Conservation (phyloP, 2,329 filamentous ascomycete species). For the Daldinia sp. region DNA sequence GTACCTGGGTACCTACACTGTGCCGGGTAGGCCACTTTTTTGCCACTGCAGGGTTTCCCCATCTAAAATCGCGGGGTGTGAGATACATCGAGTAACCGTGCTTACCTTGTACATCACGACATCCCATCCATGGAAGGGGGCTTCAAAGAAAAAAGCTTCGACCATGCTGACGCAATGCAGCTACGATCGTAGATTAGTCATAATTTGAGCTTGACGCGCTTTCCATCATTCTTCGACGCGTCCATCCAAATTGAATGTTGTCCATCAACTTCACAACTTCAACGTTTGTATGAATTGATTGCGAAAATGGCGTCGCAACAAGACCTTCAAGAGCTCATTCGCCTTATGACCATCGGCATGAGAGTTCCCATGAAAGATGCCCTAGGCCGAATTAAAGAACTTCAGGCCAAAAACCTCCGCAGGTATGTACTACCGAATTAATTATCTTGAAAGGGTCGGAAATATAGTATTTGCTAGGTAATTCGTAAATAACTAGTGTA, state of each 20-base stretch:
- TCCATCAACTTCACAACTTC: not conserved
- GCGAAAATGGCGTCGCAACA: constrained; percentile 65
- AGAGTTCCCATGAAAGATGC: constrained; percentile 69
- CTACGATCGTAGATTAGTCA: constrained; percentile 19
- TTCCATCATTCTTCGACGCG: constrained; percentile 27
- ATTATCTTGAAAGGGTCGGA: not conserved
- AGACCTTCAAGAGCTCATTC: constrained; percentile 71
- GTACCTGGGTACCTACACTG: not conserved
- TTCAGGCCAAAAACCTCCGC: constrained; percentile 66
- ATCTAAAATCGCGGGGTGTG: constrained; percentile 22
- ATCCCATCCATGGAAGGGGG: constrained; percentile 3
- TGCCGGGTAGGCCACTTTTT: not conserved
- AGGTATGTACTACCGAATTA: constrained; percentile 59
- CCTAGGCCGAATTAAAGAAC: constrained; percentile 68
- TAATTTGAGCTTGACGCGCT: constrained; percentile 31
- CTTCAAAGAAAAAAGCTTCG: constrained; percentile 16
- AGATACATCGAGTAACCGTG: not conserved
- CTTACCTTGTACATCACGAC: not conserved
- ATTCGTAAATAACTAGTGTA: constrained; percentile 47
- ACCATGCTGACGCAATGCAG: constrained; percentile 13
- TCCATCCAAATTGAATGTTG: not conserved
- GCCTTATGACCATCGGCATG: constrained; percentile 68
- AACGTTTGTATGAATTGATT: not conserved
- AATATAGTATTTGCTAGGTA: not conserved
- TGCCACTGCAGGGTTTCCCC: constrained; percentile 30